These are phyloP conservation scores for Immersiporthe knoxdaviesiana DNA, from an alignment of 2,329 filamentous ascomycete species.

Conservation along the genomic window DNA sequence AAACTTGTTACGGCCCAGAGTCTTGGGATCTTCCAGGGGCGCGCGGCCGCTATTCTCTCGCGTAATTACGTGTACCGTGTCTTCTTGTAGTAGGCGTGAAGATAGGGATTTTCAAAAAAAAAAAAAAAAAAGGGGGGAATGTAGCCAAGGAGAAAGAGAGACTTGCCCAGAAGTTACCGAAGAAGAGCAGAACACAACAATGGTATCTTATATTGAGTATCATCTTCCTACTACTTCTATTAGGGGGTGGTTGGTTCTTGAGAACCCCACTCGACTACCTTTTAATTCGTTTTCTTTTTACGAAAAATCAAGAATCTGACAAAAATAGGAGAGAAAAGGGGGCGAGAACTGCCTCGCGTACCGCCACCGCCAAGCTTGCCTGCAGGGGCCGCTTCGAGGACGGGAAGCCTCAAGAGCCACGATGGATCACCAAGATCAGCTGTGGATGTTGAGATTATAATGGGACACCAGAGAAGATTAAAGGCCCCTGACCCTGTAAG, in stretches of 20 bases:
- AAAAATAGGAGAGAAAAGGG: not conserved
- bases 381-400: not conserved
- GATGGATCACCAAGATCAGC: not conserved
- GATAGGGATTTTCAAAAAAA: too few species aligned
- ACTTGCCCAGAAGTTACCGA: not conserved
- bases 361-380: not conserved
- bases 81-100: not conserved
- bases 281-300: too few species aligned
- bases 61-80: not conserved
- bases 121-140: too few species aligned
- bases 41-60: not conserved
- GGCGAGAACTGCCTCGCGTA: not conserved
- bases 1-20: not conserved
- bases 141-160: too few species aligned
- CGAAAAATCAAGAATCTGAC: not conserved
- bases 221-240: not conserved
- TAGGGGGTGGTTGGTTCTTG: not conserved
- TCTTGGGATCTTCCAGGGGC: not conserved
- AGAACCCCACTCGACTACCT: not conserved
- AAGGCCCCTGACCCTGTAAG: not conserved
- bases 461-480: not conserved
- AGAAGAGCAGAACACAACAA: not conserved
- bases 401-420: not conserved
- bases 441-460: constrained; percentile 1
- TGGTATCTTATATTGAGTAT: not conserved